phyloP scores from a whole-genome alignment of 352 stramenopile species.

The Pythium periplocum region DNA sequence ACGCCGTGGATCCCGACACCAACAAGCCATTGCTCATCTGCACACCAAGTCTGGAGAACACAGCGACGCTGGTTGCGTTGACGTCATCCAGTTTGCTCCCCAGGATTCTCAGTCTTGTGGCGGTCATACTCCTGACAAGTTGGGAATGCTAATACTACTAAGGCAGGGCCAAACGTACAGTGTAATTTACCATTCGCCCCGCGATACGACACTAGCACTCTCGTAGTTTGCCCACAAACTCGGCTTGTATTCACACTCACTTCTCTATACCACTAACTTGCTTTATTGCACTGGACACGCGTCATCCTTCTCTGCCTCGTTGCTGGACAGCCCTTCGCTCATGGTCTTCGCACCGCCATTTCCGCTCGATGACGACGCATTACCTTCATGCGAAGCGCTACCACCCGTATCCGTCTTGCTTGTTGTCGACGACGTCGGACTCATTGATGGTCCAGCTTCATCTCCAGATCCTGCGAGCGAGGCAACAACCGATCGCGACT shows the following conservation, averaged over 20 bases:
- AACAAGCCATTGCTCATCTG: conserved; percentile 73
- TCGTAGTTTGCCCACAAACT: too few relatives aligned
- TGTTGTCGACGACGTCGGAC: not conserved
- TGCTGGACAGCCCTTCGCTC: conserved; percentile 22
- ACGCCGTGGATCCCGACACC: conserved; percentile 60
- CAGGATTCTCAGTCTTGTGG: too few relatives aligned
- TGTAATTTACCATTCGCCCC: not conserved
- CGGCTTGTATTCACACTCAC: not conserved
- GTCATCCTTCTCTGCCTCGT: conserved; percentile 49
- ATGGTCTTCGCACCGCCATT: conserved; percentile 7
- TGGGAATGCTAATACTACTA: too few relatives aligned
- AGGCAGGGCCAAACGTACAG: too few relatives aligned
- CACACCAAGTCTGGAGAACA: conserved; percentile 78
- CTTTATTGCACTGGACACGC: conserved; percentile 62
- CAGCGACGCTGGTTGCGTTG: conserved; percentile 7
- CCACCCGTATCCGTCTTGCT: conserved; percentile 12
- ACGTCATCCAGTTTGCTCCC: not conserved
- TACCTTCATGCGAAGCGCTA: not conserved
- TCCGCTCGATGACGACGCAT: not conserved
- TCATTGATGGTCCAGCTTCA: too few relatives aligned
- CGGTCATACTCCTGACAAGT: too few relatives aligned
- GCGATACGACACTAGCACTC: too few relatives aligned
- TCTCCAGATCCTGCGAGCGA: too few relatives aligned
- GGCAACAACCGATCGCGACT: conserved; percentile 36
- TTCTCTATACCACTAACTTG: not conserved